These are phyloP conservation scores for Setaria italica DNA, from an alignment of 202 grass and related monocot genomes.

Conservation along the genomic window DNA sequence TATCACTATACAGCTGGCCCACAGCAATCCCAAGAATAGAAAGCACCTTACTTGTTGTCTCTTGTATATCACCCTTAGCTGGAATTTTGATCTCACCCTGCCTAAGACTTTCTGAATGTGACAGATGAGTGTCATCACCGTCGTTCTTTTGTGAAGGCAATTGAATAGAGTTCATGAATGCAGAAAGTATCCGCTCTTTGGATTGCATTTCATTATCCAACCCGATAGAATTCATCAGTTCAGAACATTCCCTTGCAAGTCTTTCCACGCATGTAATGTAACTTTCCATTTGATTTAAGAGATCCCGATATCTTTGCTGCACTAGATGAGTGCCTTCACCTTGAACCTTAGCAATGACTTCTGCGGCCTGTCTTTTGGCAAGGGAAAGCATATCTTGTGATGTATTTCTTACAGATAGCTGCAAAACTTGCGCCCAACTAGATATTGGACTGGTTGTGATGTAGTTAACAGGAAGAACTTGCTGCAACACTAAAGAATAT, in stretches of 20 bases:
- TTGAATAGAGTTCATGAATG: constrained; percentile 80
- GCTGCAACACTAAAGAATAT: constrained; percentile 79
- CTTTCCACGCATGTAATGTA: constrained; percentile 72
- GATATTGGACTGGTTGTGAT: constrained; percentile 81
- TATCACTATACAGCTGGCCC: constrained; percentile 65
- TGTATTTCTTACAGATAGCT: constrained; percentile 73
- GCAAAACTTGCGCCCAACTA: constrained; percentile 91
- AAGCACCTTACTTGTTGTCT: constrained; percentile 66
- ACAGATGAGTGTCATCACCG: constrained; percentile 39
- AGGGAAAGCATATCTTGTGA: constrained; percentile 87
- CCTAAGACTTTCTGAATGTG: constrained; percentile 43
- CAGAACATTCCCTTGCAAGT: constrained; percentile 73
- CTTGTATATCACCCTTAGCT: constrained; percentile 58
- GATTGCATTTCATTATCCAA: constrained; percentile 76
- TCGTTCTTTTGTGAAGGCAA: constrained; percentile 61
- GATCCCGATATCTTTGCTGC: constrained; percentile 80
- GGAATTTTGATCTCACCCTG: constrained; percentile 46
- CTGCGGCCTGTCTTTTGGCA: constrained; percentile 81
- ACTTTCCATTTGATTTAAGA: constrained; percentile 84
- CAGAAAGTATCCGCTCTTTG: constrained; percentile 76
- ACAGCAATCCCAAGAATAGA: constrained; percentile 74
- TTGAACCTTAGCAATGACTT: constrained; percentile 84
- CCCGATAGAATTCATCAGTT: constrained; percentile 84
- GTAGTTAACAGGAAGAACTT: constrained; percentile 84
- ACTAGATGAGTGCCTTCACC: constrained; percentile 75